phyloP scores from a whole-genome alignment of 2,329 filamentous ascomycete species.

The Aspergillus nomiae region DNA sequence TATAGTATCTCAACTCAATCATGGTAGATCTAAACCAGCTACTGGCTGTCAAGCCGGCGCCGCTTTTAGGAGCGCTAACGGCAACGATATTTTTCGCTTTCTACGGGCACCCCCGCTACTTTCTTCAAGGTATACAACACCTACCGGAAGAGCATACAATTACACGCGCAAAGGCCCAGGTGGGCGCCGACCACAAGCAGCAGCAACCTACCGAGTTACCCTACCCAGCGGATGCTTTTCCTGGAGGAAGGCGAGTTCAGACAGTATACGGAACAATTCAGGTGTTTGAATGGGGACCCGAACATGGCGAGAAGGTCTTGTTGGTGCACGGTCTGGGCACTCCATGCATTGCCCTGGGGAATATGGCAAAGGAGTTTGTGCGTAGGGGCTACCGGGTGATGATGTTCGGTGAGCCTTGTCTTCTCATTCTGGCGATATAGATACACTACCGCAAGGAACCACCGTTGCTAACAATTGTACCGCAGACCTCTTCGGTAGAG shows the following conservation, averaged over 20 bases:
- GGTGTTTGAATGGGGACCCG: slow-evolving; percentile 11
- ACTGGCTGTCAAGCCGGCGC: not conserved
- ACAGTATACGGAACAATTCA: slow-evolving; percentile 7
- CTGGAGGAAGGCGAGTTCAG: not conserved
- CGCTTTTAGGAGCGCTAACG: not conserved
- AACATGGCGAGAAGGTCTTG: slow-evolving; percentile 4
- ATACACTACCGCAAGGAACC: not conserved
- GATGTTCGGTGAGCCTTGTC: slow-evolving; percentile 4
- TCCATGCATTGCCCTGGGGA: slow-evolving; percentile 3
- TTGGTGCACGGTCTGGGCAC: slow-evolving; percentile 4
- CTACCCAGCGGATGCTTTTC: slow-evolving; percentile 5
- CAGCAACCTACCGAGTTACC: not conserved
- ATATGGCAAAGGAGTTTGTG: slow-evolving; percentile 6
- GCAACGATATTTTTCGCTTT: slow-evolving; percentile 1
- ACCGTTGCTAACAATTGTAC: not conserved
- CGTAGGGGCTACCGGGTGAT: slow-evolving; percentile 5
- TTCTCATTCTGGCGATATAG: no score
- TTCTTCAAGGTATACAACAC: not conserved
- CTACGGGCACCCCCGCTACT: not conserved
- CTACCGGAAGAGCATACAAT: not conserved
- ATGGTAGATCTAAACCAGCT: not conserved
- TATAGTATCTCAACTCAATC: not conserved
- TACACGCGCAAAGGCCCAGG: not conserved
- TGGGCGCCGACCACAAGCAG: not conserved
- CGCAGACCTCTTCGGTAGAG: slow-evolving; percentile 10